Evolutionary conservation across 306 rosid species (phyloP).

Genomic region (Datisca glomerata): DNA sequence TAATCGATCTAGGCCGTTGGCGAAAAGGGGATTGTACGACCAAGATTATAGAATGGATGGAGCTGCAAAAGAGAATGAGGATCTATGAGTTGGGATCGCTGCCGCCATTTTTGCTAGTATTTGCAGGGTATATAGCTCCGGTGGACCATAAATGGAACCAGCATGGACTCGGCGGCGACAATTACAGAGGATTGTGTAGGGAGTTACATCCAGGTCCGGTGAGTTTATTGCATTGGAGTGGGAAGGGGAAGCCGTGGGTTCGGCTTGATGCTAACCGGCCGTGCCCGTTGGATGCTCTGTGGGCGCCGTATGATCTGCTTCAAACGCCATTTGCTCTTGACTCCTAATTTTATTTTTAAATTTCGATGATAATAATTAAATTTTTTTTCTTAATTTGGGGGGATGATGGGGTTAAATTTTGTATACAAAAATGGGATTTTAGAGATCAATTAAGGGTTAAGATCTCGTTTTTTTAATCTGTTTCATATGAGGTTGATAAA

Average conservation of each 20-base stretch:
- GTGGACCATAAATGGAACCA: slow-evolving; percentile 96
- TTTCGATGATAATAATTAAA: no score
- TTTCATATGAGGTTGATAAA: no score
- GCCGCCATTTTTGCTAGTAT: slow-evolving; percentile 81
- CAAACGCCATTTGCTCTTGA: slow-evolving; percentile 42
- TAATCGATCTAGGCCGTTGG: slow-evolving; percentile 71
- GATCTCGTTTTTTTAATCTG: no score
- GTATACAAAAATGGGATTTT: no score
- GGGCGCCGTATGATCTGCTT: slow-evolving; percentile 90
- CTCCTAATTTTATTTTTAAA: no score
- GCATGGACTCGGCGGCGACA: slow-evolving; percentile 96
- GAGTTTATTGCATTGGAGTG: slow-evolving; percentile 93
- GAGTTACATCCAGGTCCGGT: slow-evolving; percentile 86
- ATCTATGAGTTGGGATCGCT: slow-evolving; percentile 86
- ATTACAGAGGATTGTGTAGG: slow-evolving; percentile 70
- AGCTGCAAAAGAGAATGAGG: slow-evolving; percentile 90
- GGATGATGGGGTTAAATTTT: no score
- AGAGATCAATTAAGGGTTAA: no score
- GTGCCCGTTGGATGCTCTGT: slow-evolving; percentile 79
- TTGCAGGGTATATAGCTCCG: slow-evolving; percentile 64
- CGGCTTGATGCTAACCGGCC: slow-evolving; percentile 71
- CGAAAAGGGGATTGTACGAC: slow-evolving; percentile 65
- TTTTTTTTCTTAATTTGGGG: no score
- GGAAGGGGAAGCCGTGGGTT: slow-evolving; percentile 96
- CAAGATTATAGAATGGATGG: slow-evolving; percentile 91